Evolutionary conservation across 441 rosid species (phyloP).

Genomic region (Bruguiera hainesii): DNA sequence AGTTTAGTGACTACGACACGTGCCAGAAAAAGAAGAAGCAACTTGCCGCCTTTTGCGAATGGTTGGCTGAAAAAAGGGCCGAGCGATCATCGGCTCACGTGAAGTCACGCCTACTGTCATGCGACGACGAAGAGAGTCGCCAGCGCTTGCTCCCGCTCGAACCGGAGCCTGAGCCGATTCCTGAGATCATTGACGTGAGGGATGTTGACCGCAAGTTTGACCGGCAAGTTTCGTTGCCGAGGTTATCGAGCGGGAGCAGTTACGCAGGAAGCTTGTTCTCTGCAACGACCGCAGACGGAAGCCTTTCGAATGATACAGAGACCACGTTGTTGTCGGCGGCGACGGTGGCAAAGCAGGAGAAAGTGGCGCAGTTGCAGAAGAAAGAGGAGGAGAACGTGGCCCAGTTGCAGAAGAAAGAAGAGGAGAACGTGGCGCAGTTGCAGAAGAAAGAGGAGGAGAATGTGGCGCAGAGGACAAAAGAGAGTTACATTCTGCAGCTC

Average conservation of each 20-base stretch:
- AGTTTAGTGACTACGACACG: slow-evolving; percentile 36
- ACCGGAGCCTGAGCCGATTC: slow-evolving; percentile 24
- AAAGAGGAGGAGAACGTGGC: slow-evolving; percentile 5
- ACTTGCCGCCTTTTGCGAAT: slow-evolving; percentile 57
- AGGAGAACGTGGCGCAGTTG: slow-evolving; percentile 24
- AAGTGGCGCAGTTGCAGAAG: slow-evolving; percentile 12
- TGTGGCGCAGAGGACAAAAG: slow-evolving; percentile 43
- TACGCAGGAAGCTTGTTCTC: slow-evolving; percentile 82
- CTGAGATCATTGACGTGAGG: slow-evolving; percentile 30
- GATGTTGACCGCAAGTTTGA: slow-evolving; percentile 58
- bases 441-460: slow-evolving; percentile 18
- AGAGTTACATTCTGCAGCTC: slow-evolving; percentile 72
- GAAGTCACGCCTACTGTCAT: slow-evolving; percentile 25
- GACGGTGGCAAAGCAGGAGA: slow-evolving; percentile 26
- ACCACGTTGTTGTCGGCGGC: slow-evolving; percentile 31
- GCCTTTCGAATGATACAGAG: slow-evolving; percentile 46
- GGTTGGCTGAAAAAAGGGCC: slow-evolving; percentile 61
- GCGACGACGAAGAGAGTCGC: slow-evolving; percentile 27
- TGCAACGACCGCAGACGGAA: slow-evolving; percentile 63
- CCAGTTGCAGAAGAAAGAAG: slow-evolving; percentile 15
- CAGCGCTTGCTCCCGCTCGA: slow-evolving; percentile 43
- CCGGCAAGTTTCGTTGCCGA: slow-evolving; percentile 61
- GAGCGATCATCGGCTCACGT: slow-evolving; percentile 40
- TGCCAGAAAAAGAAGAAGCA: slow-evolving; percentile 50
- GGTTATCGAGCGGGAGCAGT: slow-evolving; percentile 88